Evolutionary conservation across 1,284 basidiomycete species (phyloP).

Genomic region (Lentinula novae-zelandiae): DNA sequence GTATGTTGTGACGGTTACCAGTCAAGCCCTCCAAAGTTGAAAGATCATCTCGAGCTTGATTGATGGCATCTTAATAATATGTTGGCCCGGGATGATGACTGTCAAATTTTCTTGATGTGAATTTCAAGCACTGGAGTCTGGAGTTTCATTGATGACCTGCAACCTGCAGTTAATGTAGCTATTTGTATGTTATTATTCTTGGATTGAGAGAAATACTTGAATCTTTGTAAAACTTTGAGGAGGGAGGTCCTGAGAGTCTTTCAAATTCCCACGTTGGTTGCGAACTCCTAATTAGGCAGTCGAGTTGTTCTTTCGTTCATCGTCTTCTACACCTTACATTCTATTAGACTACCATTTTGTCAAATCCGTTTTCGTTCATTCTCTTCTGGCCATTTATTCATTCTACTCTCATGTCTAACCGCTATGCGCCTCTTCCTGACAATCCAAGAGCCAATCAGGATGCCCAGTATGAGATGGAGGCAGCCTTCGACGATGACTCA

Average conservation of each 20-base stretch:
- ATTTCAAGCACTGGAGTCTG: no score
- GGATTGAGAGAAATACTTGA: no score
- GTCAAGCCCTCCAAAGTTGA: background rate
- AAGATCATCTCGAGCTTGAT: background rate
- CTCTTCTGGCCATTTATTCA: conserved; percentile 8
- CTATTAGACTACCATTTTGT: background rate
- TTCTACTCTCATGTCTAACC: conserved; percentile 47
- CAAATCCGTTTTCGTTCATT: conserved; percentile 4
- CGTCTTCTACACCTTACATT: background rate
- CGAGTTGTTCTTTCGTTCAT: background rate
- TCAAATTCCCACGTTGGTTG: no score
- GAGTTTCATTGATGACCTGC: no score
- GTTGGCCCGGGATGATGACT: background rate
- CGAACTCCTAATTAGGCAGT: no score
- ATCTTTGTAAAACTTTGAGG: no score
- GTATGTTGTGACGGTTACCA: background rate
- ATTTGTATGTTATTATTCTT: no score
- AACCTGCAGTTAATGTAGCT: no score
- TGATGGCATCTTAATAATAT: background rate
- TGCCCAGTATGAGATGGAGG: conserved; percentile 64
- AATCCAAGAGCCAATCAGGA: conserved; percentile 45
- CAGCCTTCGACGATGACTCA: conserved; percentile 65
- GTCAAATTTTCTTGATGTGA: no score
- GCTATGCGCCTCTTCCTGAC: conserved; percentile 69
- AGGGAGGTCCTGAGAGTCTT: no score